Evolutionary conservation across 176 grass and related monocot species (phyloP), one percentile per base, ranked within the genome.

Genomic region (Zea mays): DNA sequence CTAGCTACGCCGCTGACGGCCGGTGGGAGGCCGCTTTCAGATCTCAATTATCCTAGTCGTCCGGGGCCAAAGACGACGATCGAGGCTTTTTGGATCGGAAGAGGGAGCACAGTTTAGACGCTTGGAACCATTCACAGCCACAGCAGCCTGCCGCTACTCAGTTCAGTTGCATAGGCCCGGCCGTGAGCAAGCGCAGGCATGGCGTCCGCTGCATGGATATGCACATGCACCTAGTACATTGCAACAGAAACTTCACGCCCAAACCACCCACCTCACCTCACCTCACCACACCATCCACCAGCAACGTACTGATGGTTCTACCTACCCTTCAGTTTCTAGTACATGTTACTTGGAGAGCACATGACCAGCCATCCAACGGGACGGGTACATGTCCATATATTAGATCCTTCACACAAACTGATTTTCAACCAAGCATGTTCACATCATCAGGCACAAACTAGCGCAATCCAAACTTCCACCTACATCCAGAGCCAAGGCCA

Each of bases 21-120:
- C 57, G 87, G 82, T 89, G 77, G 81, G 82, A 56, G 58, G 52
- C 35, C 77, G 66, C 77, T 85, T 85, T 89, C 86, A 89, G 72
- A 43, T 70, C 44, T 81, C 77, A 20, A 20, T 38, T 74, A 69
- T 55, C 80, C 34, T 35, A 36, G 40, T 20, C 27, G 27, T 27
- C 27, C 27, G 27, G 27, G 27, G 27, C 27, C 27, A 27, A 27
- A 27, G 27, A 27, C 27, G 27, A 27, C 27, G 27, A 27, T 27
- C 27, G 27, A 27, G 27, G 27, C 27, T 27, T 27, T 27, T 27
- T 27, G 27, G 27, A 27, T 27, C 27, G 27, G 27, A 71, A 57
- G 10, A 33, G 17, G n/a, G 34, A 34, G 10, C 10, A 62, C 2
- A 59, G 49, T 66, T 42, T 35, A 33, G 27, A 46, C 33, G 34